phyloP scores from a whole-genome alignment of 192 early-diverging fungal genomes.

The Coemansia sp. region DNA sequence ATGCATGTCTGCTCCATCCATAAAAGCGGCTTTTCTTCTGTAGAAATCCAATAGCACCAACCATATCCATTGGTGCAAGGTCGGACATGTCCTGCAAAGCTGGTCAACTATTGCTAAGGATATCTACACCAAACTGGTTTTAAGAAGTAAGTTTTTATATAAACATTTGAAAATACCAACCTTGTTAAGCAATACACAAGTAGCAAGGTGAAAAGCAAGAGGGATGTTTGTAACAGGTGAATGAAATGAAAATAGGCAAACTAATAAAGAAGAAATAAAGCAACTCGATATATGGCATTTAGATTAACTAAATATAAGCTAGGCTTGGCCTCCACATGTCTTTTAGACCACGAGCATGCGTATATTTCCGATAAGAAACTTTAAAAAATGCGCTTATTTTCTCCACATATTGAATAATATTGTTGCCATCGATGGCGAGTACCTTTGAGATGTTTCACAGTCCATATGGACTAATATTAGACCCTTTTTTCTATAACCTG shows the following conservation, averaged over 20 bases:
- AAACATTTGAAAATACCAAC: not conserved
- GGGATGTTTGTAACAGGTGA: not conserved
- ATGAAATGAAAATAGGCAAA: not conserved
- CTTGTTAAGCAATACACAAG: not conserved
- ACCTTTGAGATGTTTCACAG: not conserved
- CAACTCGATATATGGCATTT: slow-evolving; percentile 1
- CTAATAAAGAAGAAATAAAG: slow-evolving; percentile 8
- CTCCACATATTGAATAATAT: too few species aligned
- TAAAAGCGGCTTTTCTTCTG: slow-evolving; percentile 51
- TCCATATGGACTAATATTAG: slow-evolving; percentile 1
- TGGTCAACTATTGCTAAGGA: not conserved
- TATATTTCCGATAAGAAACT: too few species aligned
- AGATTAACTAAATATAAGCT: too few species aligned
- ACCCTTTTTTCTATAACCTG: too few species aligned
- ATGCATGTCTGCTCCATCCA: slow-evolving; percentile 40
- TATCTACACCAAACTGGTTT: not conserved
- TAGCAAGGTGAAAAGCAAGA: not conserved
- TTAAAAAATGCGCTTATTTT: too few species aligned
- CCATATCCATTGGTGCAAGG: not conserved
- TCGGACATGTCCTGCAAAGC: not conserved
- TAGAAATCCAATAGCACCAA: slow-evolving; percentile 23
- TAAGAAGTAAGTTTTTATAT: too few species aligned
- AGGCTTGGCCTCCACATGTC: slow-evolving; percentile 1
- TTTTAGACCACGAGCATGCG: slow-evolving; percentile 7
- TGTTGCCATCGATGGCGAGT: not conserved